Conservation (phyloP, 2,329 filamentous ascomycete genomes). For the Chrysosporium keratinophilum region DNA sequence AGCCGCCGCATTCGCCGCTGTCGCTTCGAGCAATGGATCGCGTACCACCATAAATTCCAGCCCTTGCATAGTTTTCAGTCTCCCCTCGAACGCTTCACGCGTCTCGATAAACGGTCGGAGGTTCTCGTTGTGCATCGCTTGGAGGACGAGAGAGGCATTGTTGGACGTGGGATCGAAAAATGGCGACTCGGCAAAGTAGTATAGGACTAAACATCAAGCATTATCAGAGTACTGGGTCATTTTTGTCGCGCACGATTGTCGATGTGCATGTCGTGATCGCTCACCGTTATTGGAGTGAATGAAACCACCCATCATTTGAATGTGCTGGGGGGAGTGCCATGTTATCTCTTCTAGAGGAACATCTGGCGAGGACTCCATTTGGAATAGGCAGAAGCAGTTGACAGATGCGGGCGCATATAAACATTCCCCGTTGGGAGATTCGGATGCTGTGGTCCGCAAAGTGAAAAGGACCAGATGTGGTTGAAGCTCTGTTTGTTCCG, state of each 20-base stretch:
- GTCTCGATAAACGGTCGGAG: constrained; percentile 44
- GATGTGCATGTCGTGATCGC: constrained; percentile 9
- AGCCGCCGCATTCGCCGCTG: constrained; percentile 22
- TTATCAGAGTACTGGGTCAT: neutral
- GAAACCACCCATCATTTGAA: constrained; percentile 38
- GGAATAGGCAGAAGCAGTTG: neutral
- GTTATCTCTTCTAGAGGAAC: constrained; percentile 35
- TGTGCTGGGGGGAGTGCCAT: constrained; percentile 37
- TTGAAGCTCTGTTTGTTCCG: constrained; percentile 9
- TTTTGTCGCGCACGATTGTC: too few relatives aligned
- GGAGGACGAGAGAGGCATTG: constrained; percentile 47
- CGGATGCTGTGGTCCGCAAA: neutral
- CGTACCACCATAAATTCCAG: constrained; percentile 51
- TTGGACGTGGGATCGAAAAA: constrained; percentile 54
- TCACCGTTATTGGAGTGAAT: constrained; percentile 38
- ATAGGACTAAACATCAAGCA: constrained; percentile 38
- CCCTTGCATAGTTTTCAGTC: constrained; percentile 46
- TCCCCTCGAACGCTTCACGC: constrained; percentile 47
- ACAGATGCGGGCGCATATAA: neutral
- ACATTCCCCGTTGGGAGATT: neutral
- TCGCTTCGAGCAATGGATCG: constrained; percentile 44
- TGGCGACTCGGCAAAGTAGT: constrained; percentile 53
- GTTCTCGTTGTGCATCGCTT: constrained; percentile 41
- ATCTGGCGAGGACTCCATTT: constrained; percentile 12
- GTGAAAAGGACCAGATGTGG: neutral